Conservation (phyloP, 768 basidiomycete species). For the Mycena pura region DNA sequence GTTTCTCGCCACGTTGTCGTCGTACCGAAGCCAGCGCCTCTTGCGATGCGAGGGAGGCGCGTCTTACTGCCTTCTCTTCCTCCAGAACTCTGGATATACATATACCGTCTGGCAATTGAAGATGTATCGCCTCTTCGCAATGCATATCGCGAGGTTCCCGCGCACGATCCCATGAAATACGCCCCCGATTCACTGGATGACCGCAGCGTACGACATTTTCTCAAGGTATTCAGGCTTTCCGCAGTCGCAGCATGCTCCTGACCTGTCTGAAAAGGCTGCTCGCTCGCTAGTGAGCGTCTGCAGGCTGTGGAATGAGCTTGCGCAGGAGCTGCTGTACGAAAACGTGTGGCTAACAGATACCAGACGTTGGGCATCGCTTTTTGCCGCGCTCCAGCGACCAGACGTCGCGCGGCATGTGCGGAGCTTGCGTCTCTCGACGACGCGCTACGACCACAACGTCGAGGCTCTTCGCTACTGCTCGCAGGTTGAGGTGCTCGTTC, state of each 20-base stretch:
- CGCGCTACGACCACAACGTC: constrained; percentile 15
- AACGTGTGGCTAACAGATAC: constrained; percentile 3
- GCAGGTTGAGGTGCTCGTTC: constrained; percentile 6
- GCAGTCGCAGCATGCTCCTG: neutral
- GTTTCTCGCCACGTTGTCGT: neutral
- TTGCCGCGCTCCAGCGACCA: neutral
- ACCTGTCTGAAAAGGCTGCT: neutral
- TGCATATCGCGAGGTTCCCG: neutral
- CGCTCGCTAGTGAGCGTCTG: constrained; percentile 3
- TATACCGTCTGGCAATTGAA: constrained; percentile 4
- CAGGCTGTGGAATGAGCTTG: constrained; percentile 9
- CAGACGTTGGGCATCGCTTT: neutral
- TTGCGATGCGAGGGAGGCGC: neutral
- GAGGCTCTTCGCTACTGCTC: constrained; percentile 1
- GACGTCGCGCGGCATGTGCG: constrained; percentile 7
- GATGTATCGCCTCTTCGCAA: neutral
- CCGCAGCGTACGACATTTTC: neutral
- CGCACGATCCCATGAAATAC: neutral
- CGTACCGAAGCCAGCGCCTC: neutral
- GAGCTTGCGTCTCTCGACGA: constrained; percentile 9
- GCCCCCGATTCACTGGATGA: neutral
- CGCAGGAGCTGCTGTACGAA: constrained; percentile 10
- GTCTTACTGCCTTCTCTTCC: neutral
- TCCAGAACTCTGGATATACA: constrained; percentile 8
- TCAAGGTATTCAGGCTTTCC: neutral